phyloP scores from a whole-genome alignment of 192 early-diverging fungal species.

The Coemansia sp. region DNA sequence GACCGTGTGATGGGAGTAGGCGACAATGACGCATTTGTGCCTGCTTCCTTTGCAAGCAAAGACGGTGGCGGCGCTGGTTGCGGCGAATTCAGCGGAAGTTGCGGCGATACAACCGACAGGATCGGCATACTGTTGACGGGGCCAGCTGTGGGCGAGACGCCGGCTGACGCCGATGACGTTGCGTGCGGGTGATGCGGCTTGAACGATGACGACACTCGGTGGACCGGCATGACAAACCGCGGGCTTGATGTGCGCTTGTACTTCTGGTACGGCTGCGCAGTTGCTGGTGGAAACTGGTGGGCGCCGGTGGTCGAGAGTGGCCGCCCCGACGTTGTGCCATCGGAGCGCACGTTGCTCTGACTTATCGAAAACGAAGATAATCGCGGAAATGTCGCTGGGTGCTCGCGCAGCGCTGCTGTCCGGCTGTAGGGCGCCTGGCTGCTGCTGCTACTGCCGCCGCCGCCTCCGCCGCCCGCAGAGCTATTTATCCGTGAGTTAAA shows the following conservation, averaged over 20 bases:
- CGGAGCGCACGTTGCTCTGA: slow-evolving; percentile 50
- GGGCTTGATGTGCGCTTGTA: slow-evolving; percentile 9
- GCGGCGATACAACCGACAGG: neutral
- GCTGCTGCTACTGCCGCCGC: neutral
- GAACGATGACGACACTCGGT: slow-evolving; percentile 22
- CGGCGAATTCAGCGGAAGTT: neutral
- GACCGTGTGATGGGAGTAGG: neutral
- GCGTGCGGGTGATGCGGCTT: slow-evolving; percentile 11
- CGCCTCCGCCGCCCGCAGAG: neutral
- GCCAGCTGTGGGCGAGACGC: neutral
- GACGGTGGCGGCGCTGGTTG: neutral
- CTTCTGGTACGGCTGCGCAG: neutral
- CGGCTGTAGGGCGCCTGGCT: neutral
- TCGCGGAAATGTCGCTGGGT: slow-evolving; percentile 39
- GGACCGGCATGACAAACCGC: slow-evolving; percentile 34
- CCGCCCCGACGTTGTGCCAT: slow-evolving; percentile 13
- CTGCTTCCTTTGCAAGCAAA: neutral
- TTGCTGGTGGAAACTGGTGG: neutral
- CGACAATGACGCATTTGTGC: slow-evolving; percentile 5
- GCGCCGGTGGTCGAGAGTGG: neutral
- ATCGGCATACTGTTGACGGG: neutral
- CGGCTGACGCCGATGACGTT: neutral
- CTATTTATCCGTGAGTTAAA: neutral
- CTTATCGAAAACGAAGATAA: slow-evolving; percentile 52
- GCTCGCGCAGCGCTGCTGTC: slow-evolving; percentile 16